Conservation (phyloP, 1,284 basidiomycete genomes). For the Veloboletus limbatus region DNA sequence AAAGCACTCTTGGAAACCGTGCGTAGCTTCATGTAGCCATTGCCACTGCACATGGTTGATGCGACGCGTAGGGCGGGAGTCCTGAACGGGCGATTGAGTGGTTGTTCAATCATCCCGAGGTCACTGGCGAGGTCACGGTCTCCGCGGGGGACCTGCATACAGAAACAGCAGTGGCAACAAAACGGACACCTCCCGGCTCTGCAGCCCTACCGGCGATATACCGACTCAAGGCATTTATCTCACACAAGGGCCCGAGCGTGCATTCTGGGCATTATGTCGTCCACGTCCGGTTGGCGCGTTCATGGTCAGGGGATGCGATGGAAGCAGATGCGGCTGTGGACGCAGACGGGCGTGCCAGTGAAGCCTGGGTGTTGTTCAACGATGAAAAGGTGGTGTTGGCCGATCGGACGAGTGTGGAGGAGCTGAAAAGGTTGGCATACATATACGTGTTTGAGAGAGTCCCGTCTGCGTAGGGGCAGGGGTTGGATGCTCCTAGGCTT, state of each 20-base stretch:
- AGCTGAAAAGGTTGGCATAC: slow-evolving; percentile 81
- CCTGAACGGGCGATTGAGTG: slow-evolving; percentile 90
- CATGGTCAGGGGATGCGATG: slow-evolving; percentile 14
- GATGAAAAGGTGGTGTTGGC: slow-evolving; percentile 95
- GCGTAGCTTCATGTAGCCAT: not conserved
- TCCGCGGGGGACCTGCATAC: slow-evolving; percentile 28
- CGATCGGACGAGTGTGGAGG: slow-evolving; percentile 68
- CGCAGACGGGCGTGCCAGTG: slow-evolving; percentile 35
- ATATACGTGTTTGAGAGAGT: slow-evolving; percentile 82
- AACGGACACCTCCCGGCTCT: slow-evolving; percentile 16
- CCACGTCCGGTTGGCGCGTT: slow-evolving; percentile 52
- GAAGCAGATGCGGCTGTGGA: slow-evolving; percentile 14
- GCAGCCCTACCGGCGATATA: slow-evolving; percentile 68
- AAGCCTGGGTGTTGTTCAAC: slow-evolving; percentile 86
- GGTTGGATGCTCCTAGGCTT: too few relatives aligned
- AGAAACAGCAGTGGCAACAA: not conserved
- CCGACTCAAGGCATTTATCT: slow-evolving; percentile 88
- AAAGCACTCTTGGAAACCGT: slow-evolving; percentile 89
- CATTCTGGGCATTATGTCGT: slow-evolving; percentile 95
- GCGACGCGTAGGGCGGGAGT: slow-evolving; percentile 55
- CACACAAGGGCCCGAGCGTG: slow-evolving; percentile 94
- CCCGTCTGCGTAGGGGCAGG: not conserved
- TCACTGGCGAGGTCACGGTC: slow-evolving; percentile 64
- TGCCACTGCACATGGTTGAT: not conserved
- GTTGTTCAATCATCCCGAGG: slow-evolving; percentile 95